Evolutionary conservation across 2,329 filamentous ascomycete species (phyloP).

Genomic region (Pseudogymnoascus sp.): DNA sequence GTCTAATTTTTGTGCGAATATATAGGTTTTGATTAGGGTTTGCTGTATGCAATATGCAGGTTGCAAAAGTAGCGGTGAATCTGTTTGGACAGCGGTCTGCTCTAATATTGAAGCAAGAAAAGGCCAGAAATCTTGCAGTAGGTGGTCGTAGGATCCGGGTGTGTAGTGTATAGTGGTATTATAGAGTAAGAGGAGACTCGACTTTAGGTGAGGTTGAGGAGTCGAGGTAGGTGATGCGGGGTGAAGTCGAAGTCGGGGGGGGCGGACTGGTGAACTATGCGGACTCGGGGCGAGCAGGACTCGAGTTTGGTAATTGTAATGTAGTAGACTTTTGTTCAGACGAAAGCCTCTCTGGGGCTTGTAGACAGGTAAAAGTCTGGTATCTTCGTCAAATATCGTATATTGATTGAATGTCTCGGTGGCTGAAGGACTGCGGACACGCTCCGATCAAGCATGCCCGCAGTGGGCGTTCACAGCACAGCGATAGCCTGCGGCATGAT

Average conservation of each 20-base stretch:
- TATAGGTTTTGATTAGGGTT: constrained; percentile 5
- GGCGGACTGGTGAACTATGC: neutral
- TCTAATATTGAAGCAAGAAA: neutral
- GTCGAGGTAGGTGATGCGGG: constrained; percentile 11
- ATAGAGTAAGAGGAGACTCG: neutral
- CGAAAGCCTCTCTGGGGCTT: constrained; percentile 15
- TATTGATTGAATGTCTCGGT: constrained; percentile 61
- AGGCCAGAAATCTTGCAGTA: constrained; percentile 1
- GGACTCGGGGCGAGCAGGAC: constrained; percentile 19
- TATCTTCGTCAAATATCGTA: constrained; percentile 63
- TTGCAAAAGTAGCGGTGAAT: constrained; percentile 7
- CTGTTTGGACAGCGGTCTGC: neutral
- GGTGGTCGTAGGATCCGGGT: constrained; percentile 15
- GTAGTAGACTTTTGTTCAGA: neutral
- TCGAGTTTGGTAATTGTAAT: constrained; percentile 15
- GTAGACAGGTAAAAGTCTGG: constrained; percentile 39
- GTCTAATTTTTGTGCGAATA: constrained; percentile 6
- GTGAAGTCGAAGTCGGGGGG: neutral
- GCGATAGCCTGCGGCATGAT: constrained; percentile 69
- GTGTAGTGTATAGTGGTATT: constrained; percentile 9
- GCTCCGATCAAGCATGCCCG: constrained; percentile 49
- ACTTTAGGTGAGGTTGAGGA: constrained; percentile 2
- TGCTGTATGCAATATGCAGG: neutral
- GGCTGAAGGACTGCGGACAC: constrained; percentile 79
- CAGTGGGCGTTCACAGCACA: constrained; percentile 90